These are phyloP conservation scores for Paralagenidium karlingii DNA, from an alignment of 352 stramenopile species.

Conservation along the genomic window DNA sequence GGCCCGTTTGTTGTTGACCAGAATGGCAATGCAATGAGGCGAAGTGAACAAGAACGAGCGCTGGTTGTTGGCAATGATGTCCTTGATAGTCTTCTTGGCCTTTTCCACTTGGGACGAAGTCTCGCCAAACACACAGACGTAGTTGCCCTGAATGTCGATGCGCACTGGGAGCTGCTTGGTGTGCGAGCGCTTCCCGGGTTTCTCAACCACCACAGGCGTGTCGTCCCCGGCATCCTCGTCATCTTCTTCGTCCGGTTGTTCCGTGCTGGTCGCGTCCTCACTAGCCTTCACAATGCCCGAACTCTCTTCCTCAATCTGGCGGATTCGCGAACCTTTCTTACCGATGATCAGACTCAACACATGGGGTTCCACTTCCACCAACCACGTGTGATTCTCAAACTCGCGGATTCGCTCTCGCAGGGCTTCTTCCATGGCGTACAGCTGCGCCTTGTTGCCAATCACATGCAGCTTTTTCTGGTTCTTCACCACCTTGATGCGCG, in stretches of 20 bases:
- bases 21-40: slow-evolving; percentile 36
- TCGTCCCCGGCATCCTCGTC: too few relatives aligned
- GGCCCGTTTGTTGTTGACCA: slow-evolving; percentile 60
- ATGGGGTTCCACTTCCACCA: slow-evolving; percentile 46
- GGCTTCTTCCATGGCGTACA: slow-evolving; percentile 43
- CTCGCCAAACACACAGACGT: slow-evolving; percentile 57
- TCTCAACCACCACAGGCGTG: too few relatives aligned
- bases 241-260: too few relatives aligned
- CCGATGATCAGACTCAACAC: slow-evolving; percentile 68
- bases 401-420: slow-evolving; percentile 33
- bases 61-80: slow-evolving; percentile 67
- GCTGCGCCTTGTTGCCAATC: slow-evolving; percentile 52
- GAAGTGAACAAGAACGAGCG: slow-evolving; percentile 51
- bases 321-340: slow-evolving; percentile 71
- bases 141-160: slow-evolving; percentile 52
- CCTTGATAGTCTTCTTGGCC: slow-evolving; percentile 33
- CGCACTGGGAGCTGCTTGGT: too few relatives aligned
- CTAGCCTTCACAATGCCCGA: not conserved
- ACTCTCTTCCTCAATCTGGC: slow-evolving; percentile 46
- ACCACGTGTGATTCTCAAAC: slow-evolving; percentile 47
- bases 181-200: too few relatives aligned
- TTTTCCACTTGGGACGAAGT: slow-evolving; percentile 25
- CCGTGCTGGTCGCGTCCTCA: slow-evolving; percentile 21
- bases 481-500: slow-evolving; percentile 58
- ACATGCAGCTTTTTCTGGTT: slow-evolving; percentile 44